Conservation (phyloP, 306 rosid genomes). For the Prinsepia uniflora region DNA sequence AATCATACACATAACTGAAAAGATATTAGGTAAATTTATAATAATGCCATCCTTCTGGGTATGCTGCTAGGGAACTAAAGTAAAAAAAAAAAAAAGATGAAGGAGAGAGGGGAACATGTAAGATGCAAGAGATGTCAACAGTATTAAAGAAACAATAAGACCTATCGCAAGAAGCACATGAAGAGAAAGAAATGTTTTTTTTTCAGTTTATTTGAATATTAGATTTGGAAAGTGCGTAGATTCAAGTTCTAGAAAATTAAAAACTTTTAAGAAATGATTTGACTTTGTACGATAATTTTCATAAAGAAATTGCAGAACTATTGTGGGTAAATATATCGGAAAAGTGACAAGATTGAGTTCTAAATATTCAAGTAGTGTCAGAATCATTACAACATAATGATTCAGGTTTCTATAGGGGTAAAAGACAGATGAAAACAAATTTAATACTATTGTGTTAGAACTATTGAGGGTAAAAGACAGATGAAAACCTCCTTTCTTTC, state of each 20-base stretch:
- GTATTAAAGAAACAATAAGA: too few species aligned
- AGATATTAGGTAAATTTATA: not conserved
- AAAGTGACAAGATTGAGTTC: not conserved
- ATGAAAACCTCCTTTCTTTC: not conserved
- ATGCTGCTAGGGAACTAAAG: not conserved
- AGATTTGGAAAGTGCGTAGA: too few species aligned
- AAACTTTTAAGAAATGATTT: too few species aligned
- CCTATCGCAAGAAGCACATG: too few species aligned
- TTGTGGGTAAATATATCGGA: not conserved
- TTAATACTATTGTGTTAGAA: too few species aligned
- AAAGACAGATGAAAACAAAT: not conserved
- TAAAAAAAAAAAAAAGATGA: too few species aligned
- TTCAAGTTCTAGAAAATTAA: too few species aligned
- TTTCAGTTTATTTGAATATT: too few species aligned
- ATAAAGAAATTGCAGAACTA: not conserved
- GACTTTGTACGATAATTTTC: too few species aligned
- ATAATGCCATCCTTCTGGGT: not conserved
- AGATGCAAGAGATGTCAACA: too few species aligned
- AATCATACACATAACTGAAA: not conserved
- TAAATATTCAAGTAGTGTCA: not conserved
- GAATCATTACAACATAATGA: not conserved
- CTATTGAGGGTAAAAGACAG: not conserved
- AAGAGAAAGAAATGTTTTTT: too few species aligned
- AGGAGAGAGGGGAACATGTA: not conserved
- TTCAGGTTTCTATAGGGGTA: not conserved